Evolutionary conservation across 176 grass and related monocot species (phyloP).

Genomic region (Zoysia pacifica): DNA sequence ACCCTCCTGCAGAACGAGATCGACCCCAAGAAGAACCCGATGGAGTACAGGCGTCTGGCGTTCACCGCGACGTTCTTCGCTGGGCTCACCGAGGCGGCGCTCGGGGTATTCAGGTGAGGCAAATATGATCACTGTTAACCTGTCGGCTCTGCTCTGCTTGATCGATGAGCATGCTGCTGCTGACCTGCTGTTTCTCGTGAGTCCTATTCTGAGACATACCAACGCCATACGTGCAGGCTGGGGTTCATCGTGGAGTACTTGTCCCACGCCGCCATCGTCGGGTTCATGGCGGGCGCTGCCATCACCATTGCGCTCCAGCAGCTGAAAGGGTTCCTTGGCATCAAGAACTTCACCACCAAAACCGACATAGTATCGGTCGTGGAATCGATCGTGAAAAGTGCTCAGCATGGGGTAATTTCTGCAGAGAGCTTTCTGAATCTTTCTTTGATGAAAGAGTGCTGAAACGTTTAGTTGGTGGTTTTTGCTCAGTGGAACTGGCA

Average conservation of each 20-base stretch:
- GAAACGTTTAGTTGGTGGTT: neutral
- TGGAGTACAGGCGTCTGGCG: constrained; percentile 57
- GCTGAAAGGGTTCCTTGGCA: constrained; percentile 86
- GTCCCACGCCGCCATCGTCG: constrained; percentile 83
- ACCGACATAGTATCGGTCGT: constrained; percentile 76
- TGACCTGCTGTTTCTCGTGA: neutral
- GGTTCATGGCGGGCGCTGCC: constrained; percentile 89
- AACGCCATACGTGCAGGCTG: constrained; percentile 47
- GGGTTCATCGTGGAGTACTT: constrained; percentile 88
- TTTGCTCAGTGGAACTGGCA: constrained; percentile 82
- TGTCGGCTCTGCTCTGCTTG: neutral
- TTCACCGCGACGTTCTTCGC: constrained; percentile 85
- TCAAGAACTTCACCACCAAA: constrained; percentile 67
- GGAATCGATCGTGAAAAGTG: constrained; percentile 69
- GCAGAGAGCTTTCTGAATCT: neutral
- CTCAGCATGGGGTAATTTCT: constrained; percentile 55
- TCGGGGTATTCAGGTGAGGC: constrained; percentile 70
- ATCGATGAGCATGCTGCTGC: neutral
- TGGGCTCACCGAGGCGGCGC: constrained; percentile 61
- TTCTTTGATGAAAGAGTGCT: neutral
- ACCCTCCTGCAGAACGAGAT: constrained; percentile 58
- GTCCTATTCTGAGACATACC: neutral
- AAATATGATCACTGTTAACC: neutral
- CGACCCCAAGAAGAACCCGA: constrained; percentile 41
- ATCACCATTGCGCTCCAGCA: constrained; percentile 92